These are phyloP conservation scores for Hirsutella minnesotensis DNA, from an alignment of 2,329 filamentous ascomycete species.

Conservation along the genomic window DNA sequence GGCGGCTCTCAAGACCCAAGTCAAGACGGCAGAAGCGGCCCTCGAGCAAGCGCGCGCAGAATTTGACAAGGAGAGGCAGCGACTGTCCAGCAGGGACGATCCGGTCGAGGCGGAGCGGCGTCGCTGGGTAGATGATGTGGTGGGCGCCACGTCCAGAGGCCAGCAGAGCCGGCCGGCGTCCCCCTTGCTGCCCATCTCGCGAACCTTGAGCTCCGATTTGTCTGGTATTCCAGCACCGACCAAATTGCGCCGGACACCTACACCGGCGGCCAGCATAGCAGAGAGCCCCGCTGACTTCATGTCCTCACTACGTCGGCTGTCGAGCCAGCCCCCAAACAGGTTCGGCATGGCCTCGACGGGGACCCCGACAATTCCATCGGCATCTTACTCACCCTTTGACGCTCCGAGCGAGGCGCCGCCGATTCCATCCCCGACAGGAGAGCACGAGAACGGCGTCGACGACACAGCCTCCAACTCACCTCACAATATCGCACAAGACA, in stretches of 20 bases:
- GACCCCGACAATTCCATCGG: conserved; percentile 21
- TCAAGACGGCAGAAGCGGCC: conserved; percentile 53
- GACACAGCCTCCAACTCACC: conserved; percentile 40
- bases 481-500: conserved; percentile 64
- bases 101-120: conserved; percentile 29
- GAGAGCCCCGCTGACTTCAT: conserved; percentile 26
- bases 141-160: conserved; percentile 26
- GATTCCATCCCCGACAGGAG: conserved; percentile 26
- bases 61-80: conserved; percentile 34
- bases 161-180: conserved; percentile 41
- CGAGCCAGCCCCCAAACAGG: conserved; percentile 32
- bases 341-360: conserved; percentile 26
- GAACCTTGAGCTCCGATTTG: conserved; percentile 44
- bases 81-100: conserved; percentile 13
- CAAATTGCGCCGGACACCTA: conserved; percentile 20
- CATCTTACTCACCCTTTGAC: conserved; percentile 38
- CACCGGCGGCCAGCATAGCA: conserved; percentile 39
- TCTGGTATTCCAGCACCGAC: conserved; percentile 31
- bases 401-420: conserved; percentile 20
- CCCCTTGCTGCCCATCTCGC: conserved; percentile 35
- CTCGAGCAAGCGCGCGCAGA: conserved; percentile 42
- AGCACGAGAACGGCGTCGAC: conserved; percentile 42
- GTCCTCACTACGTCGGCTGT: conserved; percentile 33
- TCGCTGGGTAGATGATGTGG: conserved; percentile 41
- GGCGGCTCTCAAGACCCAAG: conserved; percentile 50